Evolutionary conservation across 176 grass and related monocot genomes (phyloP).

Genomic region (Oryza meridionalis): DNA sequence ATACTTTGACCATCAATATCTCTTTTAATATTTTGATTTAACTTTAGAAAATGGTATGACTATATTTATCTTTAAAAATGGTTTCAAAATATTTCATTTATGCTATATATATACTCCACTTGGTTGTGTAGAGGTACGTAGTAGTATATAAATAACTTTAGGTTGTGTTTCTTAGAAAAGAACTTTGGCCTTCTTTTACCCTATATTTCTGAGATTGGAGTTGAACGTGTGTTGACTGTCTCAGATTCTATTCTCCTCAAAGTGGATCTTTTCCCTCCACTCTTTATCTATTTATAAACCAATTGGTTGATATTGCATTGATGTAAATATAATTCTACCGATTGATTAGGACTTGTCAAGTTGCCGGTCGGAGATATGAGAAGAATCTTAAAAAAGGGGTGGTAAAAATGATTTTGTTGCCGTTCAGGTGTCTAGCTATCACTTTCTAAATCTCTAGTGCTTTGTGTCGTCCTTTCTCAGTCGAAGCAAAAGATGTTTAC

Average conservation of each 20-base stretch:
- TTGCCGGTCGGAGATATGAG: not conserved
- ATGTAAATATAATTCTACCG: not conserved
- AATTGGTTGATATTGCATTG: not conserved
- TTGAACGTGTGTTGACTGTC: not conserved
- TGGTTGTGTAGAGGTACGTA: too few species aligned
- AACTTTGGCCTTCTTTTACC: too few species aligned
- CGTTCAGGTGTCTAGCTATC: not conserved
- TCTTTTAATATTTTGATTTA: too few species aligned
- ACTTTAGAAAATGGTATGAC: too few species aligned
- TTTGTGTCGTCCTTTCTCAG: not conserved
- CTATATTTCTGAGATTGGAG: too few species aligned
- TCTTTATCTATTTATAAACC: not conserved
- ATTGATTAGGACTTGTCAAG: not conserved
- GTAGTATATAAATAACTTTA: too few species aligned
- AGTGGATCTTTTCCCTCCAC: not conserved
- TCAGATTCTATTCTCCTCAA: slow-evolving; percentile 1
- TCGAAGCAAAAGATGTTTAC: not conserved
- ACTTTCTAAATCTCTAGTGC: not conserved
- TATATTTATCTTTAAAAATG: too few species aligned
- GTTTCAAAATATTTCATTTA: too few species aligned
- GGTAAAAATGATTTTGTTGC: not conserved
- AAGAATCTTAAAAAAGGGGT: not conserved
- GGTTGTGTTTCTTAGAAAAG: too few species aligned
- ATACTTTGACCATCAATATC: too few species aligned
- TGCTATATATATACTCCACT: too few species aligned